Evolutionary conservation across 2,329 filamentous ascomycete species (phyloP).

Genomic region (Calonectria pteridis): DNA sequence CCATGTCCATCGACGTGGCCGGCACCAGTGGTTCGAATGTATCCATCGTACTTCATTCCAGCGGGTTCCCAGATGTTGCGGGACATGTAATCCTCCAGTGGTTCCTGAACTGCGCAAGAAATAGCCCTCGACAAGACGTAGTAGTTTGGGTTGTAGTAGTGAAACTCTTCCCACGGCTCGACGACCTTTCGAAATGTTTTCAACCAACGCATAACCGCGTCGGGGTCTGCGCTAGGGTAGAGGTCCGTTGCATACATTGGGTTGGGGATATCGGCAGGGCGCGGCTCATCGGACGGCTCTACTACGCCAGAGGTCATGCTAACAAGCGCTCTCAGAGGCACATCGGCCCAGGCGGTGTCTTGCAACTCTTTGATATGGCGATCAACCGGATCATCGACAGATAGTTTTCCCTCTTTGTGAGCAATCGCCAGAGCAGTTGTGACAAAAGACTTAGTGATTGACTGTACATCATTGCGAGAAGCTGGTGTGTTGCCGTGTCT

Average conservation of each 20-base stretch:
- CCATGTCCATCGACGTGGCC: background rate
- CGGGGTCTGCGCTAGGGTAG: background rate
- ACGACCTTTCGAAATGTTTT: background rate
- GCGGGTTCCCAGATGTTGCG: background rate
- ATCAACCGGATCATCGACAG: background rate
- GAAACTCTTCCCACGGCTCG: background rate
- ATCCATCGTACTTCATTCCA: slow-evolving; percentile 1
- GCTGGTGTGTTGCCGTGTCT: background rate
- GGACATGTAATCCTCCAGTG: background rate
- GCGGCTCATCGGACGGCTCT: background rate
- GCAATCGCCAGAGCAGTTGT: background rate
- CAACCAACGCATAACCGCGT: background rate
- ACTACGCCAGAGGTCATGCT: background rate
- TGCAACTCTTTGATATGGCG: background rate
- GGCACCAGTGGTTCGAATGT: background rate
- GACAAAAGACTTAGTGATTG: background rate
- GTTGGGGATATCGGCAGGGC: background rate
- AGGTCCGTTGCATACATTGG: background rate
- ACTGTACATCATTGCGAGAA: background rate
- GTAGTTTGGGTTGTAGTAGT: slow-evolving; percentile 6
- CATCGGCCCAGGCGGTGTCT: background rate
- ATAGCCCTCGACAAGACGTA: background rate
- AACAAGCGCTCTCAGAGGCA: background rate
- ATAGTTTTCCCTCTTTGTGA: background rate
- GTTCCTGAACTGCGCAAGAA: background rate